Evolutionary conservation across 805 yeast species (phyloP), one percentile per base, ranked within the genome.

Genomic region (Saturnispora hagleri): DNA sequence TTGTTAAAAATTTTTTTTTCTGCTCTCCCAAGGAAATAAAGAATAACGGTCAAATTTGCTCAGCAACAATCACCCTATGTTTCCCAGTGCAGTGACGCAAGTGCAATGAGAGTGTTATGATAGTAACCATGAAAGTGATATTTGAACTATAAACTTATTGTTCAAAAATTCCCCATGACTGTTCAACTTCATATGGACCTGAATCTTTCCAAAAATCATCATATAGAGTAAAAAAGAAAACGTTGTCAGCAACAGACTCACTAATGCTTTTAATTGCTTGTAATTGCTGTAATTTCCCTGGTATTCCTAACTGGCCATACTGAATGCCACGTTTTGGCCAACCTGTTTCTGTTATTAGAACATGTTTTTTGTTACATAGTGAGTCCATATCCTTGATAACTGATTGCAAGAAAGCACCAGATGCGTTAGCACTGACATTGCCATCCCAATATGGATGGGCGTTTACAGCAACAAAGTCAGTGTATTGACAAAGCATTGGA

Each of bases 361-460:
- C 77, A 18, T 62, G 57, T 64, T 81, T 80, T 54, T 69, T 68
- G 52, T 79, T 78, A 62, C 86, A 81, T 20, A 63, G 66, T 42
- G 64, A 55, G 58, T 72, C 67, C 52, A 81, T 69, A 56, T 67
- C 61, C 4, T 68, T 56, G 45, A 81, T 76, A 59, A 80, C 83
- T 20, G 60, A 57, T 56, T 68, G 58, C 53, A 81, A 66, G 76
- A 77, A 81, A 3, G 76, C 48, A 45, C 85, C 87, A 0, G 84
- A 68, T 55, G 77, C 66, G 4, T 69, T 65, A 22, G 87, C 79
- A 28, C 62, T 63, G 20, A 75, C 76, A 26, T 66, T 61, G 52
- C 83, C 84, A 58, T 77, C 81, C 77, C 81, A 82, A 71, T 68
- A 82, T 46, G 88, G 83, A 64, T 82, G 87, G 47, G 79, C 75